A percentile compares a stretch with the other conserved stretches of the same genome.
phyloP scores from a whole-genome alignment of 1,139 yeast species.

The Meyerozyma guilliermondii region DNA sequence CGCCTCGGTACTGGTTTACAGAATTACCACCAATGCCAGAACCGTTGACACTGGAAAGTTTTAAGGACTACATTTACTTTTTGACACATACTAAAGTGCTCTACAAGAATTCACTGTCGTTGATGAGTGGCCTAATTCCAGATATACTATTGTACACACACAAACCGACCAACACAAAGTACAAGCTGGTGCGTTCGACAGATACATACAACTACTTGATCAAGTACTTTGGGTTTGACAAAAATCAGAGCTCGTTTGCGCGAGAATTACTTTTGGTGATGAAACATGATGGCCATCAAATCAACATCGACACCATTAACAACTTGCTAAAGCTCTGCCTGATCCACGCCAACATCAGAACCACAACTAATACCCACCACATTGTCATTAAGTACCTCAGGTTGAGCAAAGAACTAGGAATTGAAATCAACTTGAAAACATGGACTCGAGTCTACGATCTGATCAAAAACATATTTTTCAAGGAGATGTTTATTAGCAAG shows the following conservation, averaged over 20 bases:
- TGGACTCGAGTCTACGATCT: conserved; percentile 37
- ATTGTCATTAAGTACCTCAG: conserved; percentile 28
- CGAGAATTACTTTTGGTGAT: conserved; percentile 36
- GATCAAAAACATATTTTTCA: conserved; percentile 31
- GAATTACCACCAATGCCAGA: conserved; percentile 34
- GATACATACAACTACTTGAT: conserved; percentile 39
- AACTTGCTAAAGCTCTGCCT: conserved; percentile 27
- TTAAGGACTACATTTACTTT: conserved; percentile 32
- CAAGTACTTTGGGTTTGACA: conserved; percentile 37
- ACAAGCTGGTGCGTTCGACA: conserved; percentile 27
- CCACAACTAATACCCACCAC: conserved; percentile 27
- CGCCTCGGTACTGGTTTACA: conserved; percentile 20
- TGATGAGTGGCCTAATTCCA: conserved; percentile 33
- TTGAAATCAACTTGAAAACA: conserved; percentile 32
- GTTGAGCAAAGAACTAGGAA: conserved; percentile 21
- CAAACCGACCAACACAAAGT: conserved; percentile 25
- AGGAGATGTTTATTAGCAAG: conserved; percentile 31
- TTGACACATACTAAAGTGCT: conserved; percentile 31
- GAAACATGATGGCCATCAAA: conserved; percentile 39
- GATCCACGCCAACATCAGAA: conserved; percentile 31
- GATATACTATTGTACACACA: conserved; percentile 39
- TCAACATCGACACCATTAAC: conserved; percentile 39
- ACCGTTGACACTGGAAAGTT: conserved; percentile 23
- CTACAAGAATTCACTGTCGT: conserved; percentile 33
- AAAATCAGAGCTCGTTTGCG: conserved; percentile 39